Conservation (phyloP, 164 flowering plant genomes). For the Paratinospora sagittata region DNA sequence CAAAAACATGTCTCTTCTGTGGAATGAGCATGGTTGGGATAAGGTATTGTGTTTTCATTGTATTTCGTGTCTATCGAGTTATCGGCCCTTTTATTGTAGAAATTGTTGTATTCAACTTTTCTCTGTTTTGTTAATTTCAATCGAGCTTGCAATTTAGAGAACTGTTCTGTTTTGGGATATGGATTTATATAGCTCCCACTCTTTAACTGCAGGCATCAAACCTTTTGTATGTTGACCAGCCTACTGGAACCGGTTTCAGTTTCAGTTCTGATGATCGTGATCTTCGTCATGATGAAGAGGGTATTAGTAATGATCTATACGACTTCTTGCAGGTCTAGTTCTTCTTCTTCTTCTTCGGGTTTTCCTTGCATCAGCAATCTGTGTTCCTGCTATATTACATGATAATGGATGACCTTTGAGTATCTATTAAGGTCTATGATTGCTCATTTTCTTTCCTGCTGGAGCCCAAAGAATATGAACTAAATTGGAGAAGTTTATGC, state of each 20-base stretch:
- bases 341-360: not conserved
- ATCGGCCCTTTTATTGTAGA: not conserved
- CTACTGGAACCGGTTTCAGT: conserved; percentile 83
- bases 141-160: not conserved
- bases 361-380: not conserved
- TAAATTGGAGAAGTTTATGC: not conserved
- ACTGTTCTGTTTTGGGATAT: not conserved
- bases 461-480: not conserved
- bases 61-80: not conserved
- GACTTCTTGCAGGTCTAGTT: conserved; percentile 60
- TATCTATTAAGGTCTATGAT: not conserved
- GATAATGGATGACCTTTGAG: too few relatives aligned
- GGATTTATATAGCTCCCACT: not conserved
- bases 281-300: conserved; percentile 57
- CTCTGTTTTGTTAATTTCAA: not conserved
- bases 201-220: conserved; percentile 51
- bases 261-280: conserved; percentile 49
- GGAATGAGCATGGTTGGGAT: conserved; percentile 91
- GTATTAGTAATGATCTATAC: conserved; percentile 72
- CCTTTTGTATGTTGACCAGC: conserved; percentile 73
- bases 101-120: not conserved
- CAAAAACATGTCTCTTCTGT: conserved; percentile 58
- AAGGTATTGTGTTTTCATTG: conserved; percentile 35
- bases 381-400: not conserved
- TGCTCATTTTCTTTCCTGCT: not conserved